Evolutionary conservation across 164 flowering plant species (phyloP), one percentile per base, ranked within the genome.

Genomic region (Echeveria elegans): DNA sequence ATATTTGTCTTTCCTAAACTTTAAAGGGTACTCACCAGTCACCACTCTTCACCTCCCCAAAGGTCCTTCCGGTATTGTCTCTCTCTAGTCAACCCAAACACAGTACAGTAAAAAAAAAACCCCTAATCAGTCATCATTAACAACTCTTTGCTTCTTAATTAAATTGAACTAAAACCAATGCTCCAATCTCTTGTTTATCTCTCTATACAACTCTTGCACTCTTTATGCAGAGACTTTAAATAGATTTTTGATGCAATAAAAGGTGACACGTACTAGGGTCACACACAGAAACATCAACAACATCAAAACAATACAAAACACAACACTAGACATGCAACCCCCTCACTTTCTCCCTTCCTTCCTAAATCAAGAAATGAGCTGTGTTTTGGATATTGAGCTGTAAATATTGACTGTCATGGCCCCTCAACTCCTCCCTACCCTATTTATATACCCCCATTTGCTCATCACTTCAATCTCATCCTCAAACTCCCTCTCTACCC

Each of bases 281-380:
- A 53, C 60, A 53, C 31, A 50, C 56, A 50, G 10, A 18, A 31
- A 34, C 37, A 34, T 34, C 37, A 34, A 34, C n/a, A n/a, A 19
- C 65, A n/a, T 19, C 65, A 34, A 61, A 32, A 37, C 41, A 30
- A 34, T n/a, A n/a, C n/a, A n/a, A n/a, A n/a, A n/a, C 45, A n/a
- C 30, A 19, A 32, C 65, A 32, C 65, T 61, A 16, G 36, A 64
- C 38, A 37, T 63, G 45, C 68, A 70, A 53, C 37, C 37, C 7
- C 37, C 7, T 34, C 7, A 3, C 7, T 45, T 37, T 38, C 24
- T 26, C 26, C 16, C 56, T 65, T 16, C 47, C 32, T n/a, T n/a
- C 26, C 58, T 28, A 72, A 37, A 72, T 47, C 72, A 74, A 82
- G 81, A 83, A 88, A 88, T 85, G 89, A 78, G 75, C 68, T 56